Evolutionary conservation across 306 rosid genomes (phyloP), one percentile per base, ranked within the genome.

Genomic region (Pterocarpus macrocarpus): DNA sequence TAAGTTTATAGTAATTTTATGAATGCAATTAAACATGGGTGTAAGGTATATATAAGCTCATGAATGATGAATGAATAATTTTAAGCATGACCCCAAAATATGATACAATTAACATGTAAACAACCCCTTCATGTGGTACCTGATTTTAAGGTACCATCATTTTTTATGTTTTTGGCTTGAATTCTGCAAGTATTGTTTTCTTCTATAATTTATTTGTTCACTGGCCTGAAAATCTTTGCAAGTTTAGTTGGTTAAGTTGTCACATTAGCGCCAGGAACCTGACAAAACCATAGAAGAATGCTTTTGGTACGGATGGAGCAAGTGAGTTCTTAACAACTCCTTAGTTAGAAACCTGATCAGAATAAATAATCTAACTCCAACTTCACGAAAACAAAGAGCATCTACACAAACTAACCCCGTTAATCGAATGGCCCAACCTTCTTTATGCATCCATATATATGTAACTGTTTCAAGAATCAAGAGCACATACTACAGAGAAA

Each of bases 221-320:
- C 49, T 76, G 41, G 50, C 72, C 9, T 50, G 52, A 34, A 55
- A 59, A 77, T 49, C 59, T 32, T 73, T 9, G 39, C 7, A 0
- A 17, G 69, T 58, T 67, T 67, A 67, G 81, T 35, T 61, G 53
- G 71, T 17, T 34, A 59, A 16, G 75, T 69, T 55, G 84, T 74
- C 77, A 69, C 61, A 35, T 64, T 43, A 9, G 61, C 4, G 64
- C 55, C 5, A 35, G 75, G 73, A 82, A 75, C 59, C 72, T 69
- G 49, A 80, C 76, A 66, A 13, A 78, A 73, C 17, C 73, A 77
- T 16, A 11, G 32, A 70, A 53, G 50, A 76, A 16, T 56, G 80
- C 16, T 85, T 85, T 63, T 75, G 78, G 66, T 71, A 57, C 47
- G 15, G 73, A 69, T 86, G 92, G 92, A 87, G 89, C 86, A 73